Conservation (phyloP, 225 moss, liverwort and hornwort species). For the Pleurozium schreberi region DNA sequence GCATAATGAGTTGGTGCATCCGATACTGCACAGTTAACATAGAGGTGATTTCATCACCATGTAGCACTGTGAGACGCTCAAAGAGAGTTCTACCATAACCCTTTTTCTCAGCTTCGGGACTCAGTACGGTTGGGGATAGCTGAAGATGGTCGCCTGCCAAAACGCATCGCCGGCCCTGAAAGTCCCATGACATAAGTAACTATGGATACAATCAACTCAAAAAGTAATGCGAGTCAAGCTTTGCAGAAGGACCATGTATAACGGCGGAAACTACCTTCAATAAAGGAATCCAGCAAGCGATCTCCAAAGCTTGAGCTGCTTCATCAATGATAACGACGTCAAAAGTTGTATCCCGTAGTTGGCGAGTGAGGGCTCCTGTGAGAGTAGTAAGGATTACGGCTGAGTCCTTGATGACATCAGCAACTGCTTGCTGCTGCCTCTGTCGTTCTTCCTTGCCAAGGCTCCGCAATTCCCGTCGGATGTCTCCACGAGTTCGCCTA, state of each 20-base stretch:
- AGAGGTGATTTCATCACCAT: slow-evolving; percentile 67
- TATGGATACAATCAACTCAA: neutral
- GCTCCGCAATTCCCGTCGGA: slow-evolving; percentile 58
- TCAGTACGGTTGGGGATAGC: slow-evolving; percentile 80
- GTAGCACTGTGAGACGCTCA: slow-evolving; percentile 70
- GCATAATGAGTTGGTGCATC: slow-evolving; percentile 89
- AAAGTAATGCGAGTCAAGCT: neutral
- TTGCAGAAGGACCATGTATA: neutral
- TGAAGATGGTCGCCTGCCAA: slow-evolving; percentile 96
- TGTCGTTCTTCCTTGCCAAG: slow-evolving; percentile 82
- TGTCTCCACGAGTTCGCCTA: slow-evolving; percentile 59
- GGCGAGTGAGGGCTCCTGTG: slow-evolving; percentile 83
- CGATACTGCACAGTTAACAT: slow-evolving; percentile 96
- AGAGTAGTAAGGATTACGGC: slow-evolving; percentile 78
- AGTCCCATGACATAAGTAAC: neutral
- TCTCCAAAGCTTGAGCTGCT: slow-evolving; percentile 96
- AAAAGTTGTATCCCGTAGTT: slow-evolving; percentile 74
- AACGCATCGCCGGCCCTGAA: slow-evolving; percentile 81
- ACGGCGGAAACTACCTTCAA: slow-evolving; percentile 45
- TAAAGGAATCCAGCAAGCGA: slow-evolving; percentile 97
- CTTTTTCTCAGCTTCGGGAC: slow-evolving; percentile 81
- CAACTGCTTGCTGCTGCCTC: slow-evolving; percentile 87
- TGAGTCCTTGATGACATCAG: slow-evolving; percentile 83
- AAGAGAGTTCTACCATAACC: slow-evolving; percentile 90
- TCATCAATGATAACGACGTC: slow-evolving; percentile 95